These are phyloP conservation scores for Atalantia buxifolia DNA, from an alignment of 345 rosid species.

Conservation along the genomic window DNA sequence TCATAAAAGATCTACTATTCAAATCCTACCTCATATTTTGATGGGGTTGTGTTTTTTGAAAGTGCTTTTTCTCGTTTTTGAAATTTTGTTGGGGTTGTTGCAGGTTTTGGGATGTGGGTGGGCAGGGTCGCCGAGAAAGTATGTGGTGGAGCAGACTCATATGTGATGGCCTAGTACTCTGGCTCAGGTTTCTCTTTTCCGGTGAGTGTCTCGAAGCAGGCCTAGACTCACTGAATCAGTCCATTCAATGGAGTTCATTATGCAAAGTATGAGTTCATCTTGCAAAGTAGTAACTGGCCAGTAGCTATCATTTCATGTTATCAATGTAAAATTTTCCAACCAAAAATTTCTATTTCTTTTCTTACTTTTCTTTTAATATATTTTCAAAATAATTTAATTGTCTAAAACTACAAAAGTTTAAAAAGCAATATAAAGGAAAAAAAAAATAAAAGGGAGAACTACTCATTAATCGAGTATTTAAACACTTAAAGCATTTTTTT, in stretches of 20 bases:
- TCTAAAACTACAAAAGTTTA: no score
- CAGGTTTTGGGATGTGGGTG: constrained; percentile 91
- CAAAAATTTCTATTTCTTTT: background rate
- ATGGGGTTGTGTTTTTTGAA: background rate
- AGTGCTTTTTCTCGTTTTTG: background rate
- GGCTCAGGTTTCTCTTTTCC: constrained; percentile 83
- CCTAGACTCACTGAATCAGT: background rate
- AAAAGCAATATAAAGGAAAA: no score
- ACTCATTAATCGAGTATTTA: no score
- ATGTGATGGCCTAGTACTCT: constrained; percentile 96
- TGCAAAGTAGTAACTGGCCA: background rate
- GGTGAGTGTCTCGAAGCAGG: constrained; percentile 33
- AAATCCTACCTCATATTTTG: no score
- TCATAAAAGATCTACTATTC: background rate
- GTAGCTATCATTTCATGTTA: background rate
- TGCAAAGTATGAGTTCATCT: no score
- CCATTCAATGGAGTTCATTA: background rate
- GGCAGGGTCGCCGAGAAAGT: constrained; percentile 87
- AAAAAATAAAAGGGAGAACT: no score
- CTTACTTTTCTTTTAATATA: no score
- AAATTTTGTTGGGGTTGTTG: background rate
- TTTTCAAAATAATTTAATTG: no score
- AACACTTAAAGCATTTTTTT: no score
- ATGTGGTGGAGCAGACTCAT: constrained; percentile 91
- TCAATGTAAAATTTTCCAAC: background rate